phyloP scores from a whole-genome alignment of 176 grass and related monocot genomes.

The Triticum urartu region DNA sequence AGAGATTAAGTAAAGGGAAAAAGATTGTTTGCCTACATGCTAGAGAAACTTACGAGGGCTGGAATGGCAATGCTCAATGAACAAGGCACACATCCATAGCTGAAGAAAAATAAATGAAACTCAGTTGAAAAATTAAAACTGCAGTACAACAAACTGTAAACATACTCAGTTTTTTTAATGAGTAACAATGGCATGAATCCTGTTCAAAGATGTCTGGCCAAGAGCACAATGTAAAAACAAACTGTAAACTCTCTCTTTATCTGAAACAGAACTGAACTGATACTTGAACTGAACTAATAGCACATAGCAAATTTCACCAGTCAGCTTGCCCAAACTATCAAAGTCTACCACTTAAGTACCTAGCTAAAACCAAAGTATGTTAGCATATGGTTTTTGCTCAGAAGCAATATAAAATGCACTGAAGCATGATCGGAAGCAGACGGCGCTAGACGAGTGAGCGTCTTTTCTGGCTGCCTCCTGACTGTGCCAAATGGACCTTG shows the following conservation, averaged over 20 bases:
- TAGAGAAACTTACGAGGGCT: not conserved
- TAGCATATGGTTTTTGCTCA: not conserved
- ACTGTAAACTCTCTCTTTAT: too few relatives aligned
- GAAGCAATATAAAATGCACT: not conserved
- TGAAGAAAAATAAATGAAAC: not conserved
- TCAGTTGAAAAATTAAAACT: not conserved
- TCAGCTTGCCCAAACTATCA: not conserved
- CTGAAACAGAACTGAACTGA: too few relatives aligned
- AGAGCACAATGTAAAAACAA: too few relatives aligned
- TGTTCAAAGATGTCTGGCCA: not conserved
- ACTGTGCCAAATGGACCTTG: conserved; percentile 26
- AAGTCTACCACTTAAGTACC: not conserved
- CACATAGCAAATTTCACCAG: too few relatives aligned
- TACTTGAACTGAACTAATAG: too few relatives aligned
- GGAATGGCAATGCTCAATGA: not conserved
- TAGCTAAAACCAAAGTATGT: not conserved
- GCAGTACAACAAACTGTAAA: not conserved
- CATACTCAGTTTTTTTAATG: not conserved
- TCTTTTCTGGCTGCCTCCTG: not conserved
- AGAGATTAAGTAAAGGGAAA: not conserved
- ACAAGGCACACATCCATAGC: not conserved
- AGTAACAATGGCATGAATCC: not conserved
- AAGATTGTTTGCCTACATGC: not conserved
- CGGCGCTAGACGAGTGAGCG: not conserved
- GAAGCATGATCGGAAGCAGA: not conserved